A percentile compares a stretch with the other conserved stretches of the same genome.
phyloP scores from a whole-genome alignment of 2,329 filamentous ascomycete genomes.

The Paecilomyces fulvus region DNA sequence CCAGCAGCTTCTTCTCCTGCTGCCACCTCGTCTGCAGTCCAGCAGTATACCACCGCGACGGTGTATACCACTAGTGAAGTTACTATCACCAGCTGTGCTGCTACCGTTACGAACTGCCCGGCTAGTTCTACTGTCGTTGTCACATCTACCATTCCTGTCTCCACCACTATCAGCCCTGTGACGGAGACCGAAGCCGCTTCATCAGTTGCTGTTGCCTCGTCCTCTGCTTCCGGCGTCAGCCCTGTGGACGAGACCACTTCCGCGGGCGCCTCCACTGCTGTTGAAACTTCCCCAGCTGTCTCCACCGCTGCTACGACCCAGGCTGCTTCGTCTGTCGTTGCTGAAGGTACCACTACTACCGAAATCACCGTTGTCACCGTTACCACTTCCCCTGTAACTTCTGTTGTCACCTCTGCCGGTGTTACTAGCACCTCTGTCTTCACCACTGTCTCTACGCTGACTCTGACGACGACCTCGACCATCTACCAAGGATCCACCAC shows the following conservation, averaged over 20 bases:
- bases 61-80: conserved; percentile 28
- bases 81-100: conserved; percentile 33
- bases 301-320: conserved; percentile 5
- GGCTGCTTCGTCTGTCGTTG: conserved; percentile 5
- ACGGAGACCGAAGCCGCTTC: conserved; percentile 24
- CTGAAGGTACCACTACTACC: conserved; percentile 13
- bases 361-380: conserved; percentile 20
- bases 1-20: conserved; percentile 1
- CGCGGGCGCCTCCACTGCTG: conserved; percentile 5
- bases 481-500: conserved; percentile 12
- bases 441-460: conserved; percentile 50
- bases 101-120: conserved; percentile 43
- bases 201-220: conserved; percentile 1
- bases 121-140: conserved; percentile 41
- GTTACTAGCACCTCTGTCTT: conserved; percentile 45
- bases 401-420: conserved; percentile 33
- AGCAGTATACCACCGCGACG: conserved; percentile 26
- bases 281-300: conserved; percentile 6
- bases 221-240: conserved; percentile 35
- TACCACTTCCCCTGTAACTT: conserved; percentile 24
- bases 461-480: conserved; percentile 18
- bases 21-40: conserved; percentile 11
- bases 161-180: conserved; percentile 52
- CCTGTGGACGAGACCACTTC: conserved; percentile 27
- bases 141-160: conserved; percentile 48